Evolutionary conservation across 2,329 filamentous ascomycete species (phyloP), one percentile per base, ranked within the genome.

Genomic region (Dactylellina haptotyla): DNA sequence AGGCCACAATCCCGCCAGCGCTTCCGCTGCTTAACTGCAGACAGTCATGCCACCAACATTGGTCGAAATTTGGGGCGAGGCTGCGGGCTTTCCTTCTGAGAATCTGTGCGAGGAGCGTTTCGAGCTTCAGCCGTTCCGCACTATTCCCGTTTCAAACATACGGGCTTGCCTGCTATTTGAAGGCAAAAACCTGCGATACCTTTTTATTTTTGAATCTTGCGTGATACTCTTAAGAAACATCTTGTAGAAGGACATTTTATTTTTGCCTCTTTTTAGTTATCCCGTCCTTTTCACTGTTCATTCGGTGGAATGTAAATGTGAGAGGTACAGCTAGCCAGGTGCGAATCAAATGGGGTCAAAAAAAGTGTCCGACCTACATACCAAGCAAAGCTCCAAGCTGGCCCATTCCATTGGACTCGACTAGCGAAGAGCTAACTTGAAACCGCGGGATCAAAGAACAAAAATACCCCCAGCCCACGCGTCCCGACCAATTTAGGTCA

Each of bases 111-210:
- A 41, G 14, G 23, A 12, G 45, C 20, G 9, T 16, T 26, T 23
- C 18, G 30, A 9, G 10, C 16, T 50, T 69, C 64, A 69, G 64
- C 64, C 64, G 64, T 61, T 69, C 64, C 45, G 28, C 23, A 32
- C 64, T 26, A 59, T 59, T 56, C 64, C 54, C 39, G 50, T 66
- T 66, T 66, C 25, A 41, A n/a, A n/a, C n/a, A n/a, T n/a, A n/a
- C n/a, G n/a, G n/a, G 46, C 18, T 20, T 28, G 20, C 25, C 5
- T 28, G 20, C 16, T n/a, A 10, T 14, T 50, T n/a, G 26, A 32
- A 20, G 48, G 48, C 48, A 53, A 53, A 53, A 25, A 10, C 6
- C 30, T n/a, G n/a, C 30, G 30, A 14, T 6, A 34, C 30, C 14
- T 34, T 6, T 6, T 34, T 34, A 34, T 34, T 14, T n/a, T n/a